Evolutionary conservation across 2,329 filamentous ascomycete genomes (phyloP).

Genomic region (Fusarium cyanostomum): DNA sequence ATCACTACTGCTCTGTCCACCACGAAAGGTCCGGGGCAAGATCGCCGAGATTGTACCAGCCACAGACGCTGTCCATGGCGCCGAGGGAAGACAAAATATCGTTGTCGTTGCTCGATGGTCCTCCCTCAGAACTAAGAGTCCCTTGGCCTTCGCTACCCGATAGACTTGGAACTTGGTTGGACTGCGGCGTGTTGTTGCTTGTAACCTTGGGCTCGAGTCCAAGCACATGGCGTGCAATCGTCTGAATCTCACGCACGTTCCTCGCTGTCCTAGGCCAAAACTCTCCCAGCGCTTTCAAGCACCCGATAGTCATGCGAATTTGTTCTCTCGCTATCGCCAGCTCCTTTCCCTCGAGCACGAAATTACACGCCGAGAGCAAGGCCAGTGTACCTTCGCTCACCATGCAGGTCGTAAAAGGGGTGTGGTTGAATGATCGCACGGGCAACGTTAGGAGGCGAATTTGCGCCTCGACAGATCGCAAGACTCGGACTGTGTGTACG

Average conservation of each 20-base stretch:
- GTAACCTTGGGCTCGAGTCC: background rate
- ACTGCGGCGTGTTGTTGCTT: background rate
- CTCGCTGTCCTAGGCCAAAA: constrained; percentile 28
- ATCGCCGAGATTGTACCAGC: constrained; percentile 4
- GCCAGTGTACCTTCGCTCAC: constrained; percentile 30
- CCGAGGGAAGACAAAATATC: background rate
- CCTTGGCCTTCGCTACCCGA: background rate
- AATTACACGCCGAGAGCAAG: constrained; percentile 21
- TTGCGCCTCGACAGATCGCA: constrained; percentile 27
- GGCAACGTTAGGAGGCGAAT: constrained; percentile 24
- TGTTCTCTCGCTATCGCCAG: constrained; percentile 26
- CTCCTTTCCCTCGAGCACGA: constrained; percentile 7
- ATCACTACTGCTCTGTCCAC: background rate
- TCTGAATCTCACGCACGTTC: constrained; percentile 32
- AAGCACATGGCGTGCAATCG: constrained; percentile 31
- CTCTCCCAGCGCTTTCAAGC: constrained; percentile 12
- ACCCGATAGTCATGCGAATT: constrained; percentile 28
- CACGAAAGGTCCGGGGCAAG: background rate
- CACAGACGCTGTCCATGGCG: constrained; percentile 8
- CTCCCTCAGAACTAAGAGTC: background rate
- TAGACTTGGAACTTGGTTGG: constrained; percentile 3
- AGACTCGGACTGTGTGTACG: constrained; percentile 22
- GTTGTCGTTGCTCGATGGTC: fast-evolving
- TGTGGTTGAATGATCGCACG: constrained; percentile 17
- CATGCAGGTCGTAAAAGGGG: constrained; percentile 31